Conservation (phyloP, 495 filamentous ascomycete genomes). For the Hypoxylon lienhwacheense region DNA sequence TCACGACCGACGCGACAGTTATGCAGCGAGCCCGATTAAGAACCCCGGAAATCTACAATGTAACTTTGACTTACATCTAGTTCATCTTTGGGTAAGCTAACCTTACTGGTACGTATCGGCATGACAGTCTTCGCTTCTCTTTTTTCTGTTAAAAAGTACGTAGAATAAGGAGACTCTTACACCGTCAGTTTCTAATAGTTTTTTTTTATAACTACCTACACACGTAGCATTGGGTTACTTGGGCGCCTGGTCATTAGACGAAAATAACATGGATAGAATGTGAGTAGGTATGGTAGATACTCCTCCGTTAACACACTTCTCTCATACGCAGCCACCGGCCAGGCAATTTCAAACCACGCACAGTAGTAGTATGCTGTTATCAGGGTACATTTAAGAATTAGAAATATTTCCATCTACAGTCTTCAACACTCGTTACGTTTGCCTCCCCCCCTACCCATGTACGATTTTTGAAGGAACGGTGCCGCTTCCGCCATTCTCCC, state of each 20-base stretch:
- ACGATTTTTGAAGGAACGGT: conserved; percentile 15
- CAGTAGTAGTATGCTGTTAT: no score
- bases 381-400: conserved; percentile 5
- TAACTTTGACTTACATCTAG: conserved; percentile 14
- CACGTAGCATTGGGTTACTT: no score
- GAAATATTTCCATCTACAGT: conserved; percentile 1
- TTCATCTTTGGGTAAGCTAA: conserved; percentile 10
- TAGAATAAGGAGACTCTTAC: no score
- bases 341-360: no score
- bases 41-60: conserved; percentile 15
- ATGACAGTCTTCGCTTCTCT: conserved; percentile 3
- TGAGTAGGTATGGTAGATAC: no score
- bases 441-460: not conserved
- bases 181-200: not conserved
- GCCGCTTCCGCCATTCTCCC: conserved; percentile 29
- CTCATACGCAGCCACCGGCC: no score
- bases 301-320: no score
- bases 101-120: not conserved
- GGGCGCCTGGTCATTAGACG: no score
- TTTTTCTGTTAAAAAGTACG: not conserved
- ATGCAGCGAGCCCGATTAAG: conserved; percentile 25
- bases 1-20: conserved; percentile 21
- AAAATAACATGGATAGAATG: no score
- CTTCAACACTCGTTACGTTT: conserved; percentile 1
- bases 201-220: no score